Conservation (phyloP, 306 rosid species). For the Nissolia schottii region DNA sequence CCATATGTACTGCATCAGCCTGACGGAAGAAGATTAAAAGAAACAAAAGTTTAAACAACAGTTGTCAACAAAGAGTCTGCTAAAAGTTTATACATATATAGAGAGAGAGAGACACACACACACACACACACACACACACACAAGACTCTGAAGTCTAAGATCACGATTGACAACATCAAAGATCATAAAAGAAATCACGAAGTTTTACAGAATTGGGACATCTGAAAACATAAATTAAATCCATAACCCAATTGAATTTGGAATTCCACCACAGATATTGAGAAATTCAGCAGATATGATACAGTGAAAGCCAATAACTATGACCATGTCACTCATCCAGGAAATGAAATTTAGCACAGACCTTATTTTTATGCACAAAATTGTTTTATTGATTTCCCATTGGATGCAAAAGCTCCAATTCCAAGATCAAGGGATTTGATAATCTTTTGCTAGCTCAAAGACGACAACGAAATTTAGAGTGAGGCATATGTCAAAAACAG, state of each 20-base stretch:
- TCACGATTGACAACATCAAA: not conserved
- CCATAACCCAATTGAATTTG: not conserved
- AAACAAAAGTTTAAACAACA: constrained; percentile 10
- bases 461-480: not conserved
- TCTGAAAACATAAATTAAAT: not conserved
- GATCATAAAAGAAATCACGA: not conserved
- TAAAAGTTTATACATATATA: not conserved
- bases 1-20: constrained; percentile 77
- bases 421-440: not conserved
- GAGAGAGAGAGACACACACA: too few relatives aligned
- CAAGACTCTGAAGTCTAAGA: not conserved
- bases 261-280: not conserved
- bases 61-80: not conserved
- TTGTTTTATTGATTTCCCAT: not conserved
- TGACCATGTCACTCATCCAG: not conserved
- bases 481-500: not conserved
- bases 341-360: not conserved
- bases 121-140: too few relatives aligned
- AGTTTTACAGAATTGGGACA: not conserved
- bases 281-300: not conserved
- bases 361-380: not conserved
- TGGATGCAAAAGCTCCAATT: too few relatives aligned
- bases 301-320: constrained; percentile 7
- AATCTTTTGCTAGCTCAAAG: not conserved
- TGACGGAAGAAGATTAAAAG: constrained; percentile 28